phyloP scores from a whole-genome alignment of 1,284 basidiomycete species.

The Xanthoconium separans region DNA sequence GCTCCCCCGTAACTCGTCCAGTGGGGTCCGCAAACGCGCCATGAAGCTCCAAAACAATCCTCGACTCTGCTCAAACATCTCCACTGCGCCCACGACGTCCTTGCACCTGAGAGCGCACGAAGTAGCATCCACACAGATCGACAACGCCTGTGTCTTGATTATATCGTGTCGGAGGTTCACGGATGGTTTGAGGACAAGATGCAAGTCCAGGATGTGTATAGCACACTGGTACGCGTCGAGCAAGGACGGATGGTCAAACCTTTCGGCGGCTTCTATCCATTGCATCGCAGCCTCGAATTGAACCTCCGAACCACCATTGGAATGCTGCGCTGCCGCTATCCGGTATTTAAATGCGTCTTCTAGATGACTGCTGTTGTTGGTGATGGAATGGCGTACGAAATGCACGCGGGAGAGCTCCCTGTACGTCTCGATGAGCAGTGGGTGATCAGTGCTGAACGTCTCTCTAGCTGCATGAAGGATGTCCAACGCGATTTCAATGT shows the following conservation, averaged over 20 bases:
- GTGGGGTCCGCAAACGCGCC: conserved; percentile 13
- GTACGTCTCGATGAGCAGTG: conserved; percentile 16
- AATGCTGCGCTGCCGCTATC: conserved; percentile 9
- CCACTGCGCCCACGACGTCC: conserved; percentile 15
- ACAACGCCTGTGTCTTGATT: conserved; percentile 8
- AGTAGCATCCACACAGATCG: conserved; percentile 20
- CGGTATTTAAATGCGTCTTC: conserved; percentile 17
- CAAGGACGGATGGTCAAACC: conserved; percentile 16
- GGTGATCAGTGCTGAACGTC: conserved; percentile 6
- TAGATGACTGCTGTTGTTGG: conserved; percentile 8
- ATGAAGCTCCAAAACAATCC: conserved; percentile 19
- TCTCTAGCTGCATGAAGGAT: conserved; percentile 15
- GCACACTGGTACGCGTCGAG: conserved; percentile 17
- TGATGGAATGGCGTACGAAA: conserved; percentile 11
- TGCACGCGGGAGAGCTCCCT: conserved; percentile 13
- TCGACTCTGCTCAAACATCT: conserved; percentile 22
- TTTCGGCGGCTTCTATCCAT: conserved; percentile 21
- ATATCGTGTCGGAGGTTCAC: conserved; percentile 17
- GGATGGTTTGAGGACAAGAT: conserved; percentile 19
- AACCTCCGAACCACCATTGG: conserved; percentile 12
- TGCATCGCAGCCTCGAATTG: conserved; percentile 13
- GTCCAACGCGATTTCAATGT: conserved; percentile 16
- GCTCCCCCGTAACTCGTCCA: conserved; percentile 15
- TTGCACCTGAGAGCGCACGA: conserved; percentile 18
- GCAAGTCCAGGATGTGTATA: conserved; percentile 14